Conservation (phyloP, 208 protist species). For the Wallacemonas rigidus region DNA sequence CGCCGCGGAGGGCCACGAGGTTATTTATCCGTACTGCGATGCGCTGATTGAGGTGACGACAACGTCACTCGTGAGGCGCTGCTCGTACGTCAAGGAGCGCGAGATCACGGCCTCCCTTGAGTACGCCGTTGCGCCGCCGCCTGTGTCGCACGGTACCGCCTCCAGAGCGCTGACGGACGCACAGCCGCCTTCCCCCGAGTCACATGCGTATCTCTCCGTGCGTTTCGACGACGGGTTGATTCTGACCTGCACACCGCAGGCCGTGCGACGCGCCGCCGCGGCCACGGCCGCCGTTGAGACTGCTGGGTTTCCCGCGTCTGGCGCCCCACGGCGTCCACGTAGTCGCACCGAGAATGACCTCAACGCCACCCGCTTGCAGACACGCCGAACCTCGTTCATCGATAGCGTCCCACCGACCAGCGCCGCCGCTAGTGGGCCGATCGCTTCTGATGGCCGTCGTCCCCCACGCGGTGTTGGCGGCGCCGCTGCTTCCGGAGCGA, state of each 20-base stretch:
- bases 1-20: constrained; percentile 42
- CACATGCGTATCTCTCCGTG: constrained; percentile 35
- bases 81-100: constrained; percentile 66
- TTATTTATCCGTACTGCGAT: constrained; percentile 53
- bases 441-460: no score
- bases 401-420: not conserved
- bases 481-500: no score
- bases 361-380: not conserved
- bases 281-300: not conserved
- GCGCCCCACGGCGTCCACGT: not conserved
- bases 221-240: constrained; percentile 77
- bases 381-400: not conserved
- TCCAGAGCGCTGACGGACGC: not conserved
- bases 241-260: constrained; percentile 49
- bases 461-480: no score
- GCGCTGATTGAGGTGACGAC: constrained; percentile 76
- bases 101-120: constrained; percentile 75
- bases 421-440: not conserved
- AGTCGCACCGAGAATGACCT: constrained; percentile 10
- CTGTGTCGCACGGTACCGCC: not conserved
- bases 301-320: not conserved
- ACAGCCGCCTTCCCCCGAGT: not conserved
- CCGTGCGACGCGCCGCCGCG: not conserved
- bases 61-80: constrained; percentile 52
- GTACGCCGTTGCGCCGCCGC: constrained; percentile 39